Evolutionary conservation across 345 rosid genomes (phyloP).

Genomic region (Eucalyptus pauciflora): DNA sequence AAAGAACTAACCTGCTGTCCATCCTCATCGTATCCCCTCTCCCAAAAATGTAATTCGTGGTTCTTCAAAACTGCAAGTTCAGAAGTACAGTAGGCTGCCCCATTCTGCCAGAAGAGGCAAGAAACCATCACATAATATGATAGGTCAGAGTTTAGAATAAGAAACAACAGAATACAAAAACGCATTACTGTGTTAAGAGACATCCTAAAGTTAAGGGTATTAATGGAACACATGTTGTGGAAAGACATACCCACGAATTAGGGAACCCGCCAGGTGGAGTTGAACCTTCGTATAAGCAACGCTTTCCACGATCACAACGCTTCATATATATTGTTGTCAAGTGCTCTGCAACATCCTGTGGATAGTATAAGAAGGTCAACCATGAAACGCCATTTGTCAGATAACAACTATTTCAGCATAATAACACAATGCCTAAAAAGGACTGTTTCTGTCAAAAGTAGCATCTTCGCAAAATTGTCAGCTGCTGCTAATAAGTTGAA

Average conservation of each 20-base stretch:
- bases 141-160: background rate
- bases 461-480: background rate
- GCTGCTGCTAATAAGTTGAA: background rate
- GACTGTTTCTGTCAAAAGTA: background rate
- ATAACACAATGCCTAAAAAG: background rate
- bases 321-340: slow-evolving; percentile 66
- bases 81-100: slow-evolving; percentile 70
- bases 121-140: background rate
- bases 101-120: slow-evolving; percentile 27
- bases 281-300: slow-evolving; percentile 77
- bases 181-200: background rate
- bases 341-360: slow-evolving; percentile 76
- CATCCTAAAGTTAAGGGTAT: background rate
- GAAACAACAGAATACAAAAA: background rate
- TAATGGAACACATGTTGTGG: background rate
- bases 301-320: slow-evolving; percentile 72
- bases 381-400: background rate
- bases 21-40: slow-evolving; percentile 72
- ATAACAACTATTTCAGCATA: background rate
- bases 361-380: background rate
- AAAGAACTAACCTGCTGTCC: slow-evolving; percentile 53
- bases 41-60: slow-evolving; percentile 85
- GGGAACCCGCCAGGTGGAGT: slow-evolving; percentile 79
- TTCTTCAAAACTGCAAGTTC: slow-evolving; percentile 76
- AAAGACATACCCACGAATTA: slow-evolving; percentile 61